These are phyloP conservation scores for Sarocladium brachiariae DNA, from an alignment of 2,329 filamentous ascomycete species.

Conservation along the genomic window DNA sequence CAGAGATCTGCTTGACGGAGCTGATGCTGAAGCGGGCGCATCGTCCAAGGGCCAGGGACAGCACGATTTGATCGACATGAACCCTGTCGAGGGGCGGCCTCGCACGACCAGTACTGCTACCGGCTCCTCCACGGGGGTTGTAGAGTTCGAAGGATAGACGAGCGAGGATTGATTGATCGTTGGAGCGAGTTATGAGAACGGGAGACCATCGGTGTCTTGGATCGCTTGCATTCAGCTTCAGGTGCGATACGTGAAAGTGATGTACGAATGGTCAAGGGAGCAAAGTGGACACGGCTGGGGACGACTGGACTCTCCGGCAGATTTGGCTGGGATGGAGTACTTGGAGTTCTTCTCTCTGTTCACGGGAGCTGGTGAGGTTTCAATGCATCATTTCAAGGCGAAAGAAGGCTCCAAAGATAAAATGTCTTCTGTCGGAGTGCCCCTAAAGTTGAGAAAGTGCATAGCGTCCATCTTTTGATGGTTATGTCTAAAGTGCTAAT, in stretches of 20 bases:
- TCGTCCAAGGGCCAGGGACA: slow-evolving; percentile 24
- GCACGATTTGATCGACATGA: slow-evolving; percentile 26
- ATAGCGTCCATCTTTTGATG: too few species aligned
- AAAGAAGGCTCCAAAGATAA: not conserved
- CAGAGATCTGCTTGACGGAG: slow-evolving; percentile 64
- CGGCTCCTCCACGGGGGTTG: slow-evolving; percentile 27
- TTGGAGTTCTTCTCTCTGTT: not conserved
- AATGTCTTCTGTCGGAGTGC: too few species aligned
- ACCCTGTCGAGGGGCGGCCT: slow-evolving; percentile 19
- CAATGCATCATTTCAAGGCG: not conserved
- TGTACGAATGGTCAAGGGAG: not conserved
- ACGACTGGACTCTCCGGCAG: not conserved
- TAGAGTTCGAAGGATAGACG: slow-evolving; percentile 34
- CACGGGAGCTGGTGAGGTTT: not conserved
- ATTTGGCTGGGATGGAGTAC: not conserved
- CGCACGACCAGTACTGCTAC: slow-evolving; percentile 21
- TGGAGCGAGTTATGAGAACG: not conserved
- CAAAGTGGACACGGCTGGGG: not conserved
- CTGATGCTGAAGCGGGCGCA: slow-evolving; percentile 61
- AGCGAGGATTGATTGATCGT: not conserved
- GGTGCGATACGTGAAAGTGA: not conserved
- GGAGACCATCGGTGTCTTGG: too few species aligned
- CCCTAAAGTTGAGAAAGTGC: too few species aligned
- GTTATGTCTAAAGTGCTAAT: too few species aligned
- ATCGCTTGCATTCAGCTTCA: not conserved